Base-by-base conservation (phyloP, 176 grass and related monocot species). In the Lolium perenne region DNA sequence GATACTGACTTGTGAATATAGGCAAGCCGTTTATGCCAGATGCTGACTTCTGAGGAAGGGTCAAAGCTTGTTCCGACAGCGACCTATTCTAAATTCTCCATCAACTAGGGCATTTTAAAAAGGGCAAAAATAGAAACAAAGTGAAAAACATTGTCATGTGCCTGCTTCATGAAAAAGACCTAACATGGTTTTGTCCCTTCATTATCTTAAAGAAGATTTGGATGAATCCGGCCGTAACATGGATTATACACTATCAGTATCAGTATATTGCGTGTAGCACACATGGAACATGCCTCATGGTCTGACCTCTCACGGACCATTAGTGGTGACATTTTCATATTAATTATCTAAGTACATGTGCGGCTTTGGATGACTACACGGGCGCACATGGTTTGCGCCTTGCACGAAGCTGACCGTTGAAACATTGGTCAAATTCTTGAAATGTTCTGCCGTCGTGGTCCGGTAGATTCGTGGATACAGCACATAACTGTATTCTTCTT, bases 11-110 rank as follows among this genome's bases (percentile, higher is more conserved):
- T 81, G 0, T 77, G 45, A 58, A 82, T 29, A 4, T 73, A 54
- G 11, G 20, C 45, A 71, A 70, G 56, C 81, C 26, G 40, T 66
- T 85, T 76, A 78, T 16, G 76, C 26, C 16, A 17, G 49, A 81
- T n/a, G 70, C 26, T 87, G 84, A 79, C 80, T 45, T 74, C 22
- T 32, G 5, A 35, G 55, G 41, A 82, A 50, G 43, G 17, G 32
- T 53, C 65, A 56, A 86, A 79, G 64, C 45, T 86, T 86, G 47
- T 29, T 16, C 69, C 4, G 74, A 90, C 47, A 83, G 38, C 0
- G 65, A 78, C 61, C 15, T 43, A 16, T 0, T 35, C 32, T 35
- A 35, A 35, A 35, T 7, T 46, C 38, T 43, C 38, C 22, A 57
- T 47, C 14, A 79, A 58, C 57, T 79, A 74, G 9, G 83, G 32